Conservation (phyloP, 1,284 basidiomycete species). For the Cystobasidiaceae sp. region DNA sequence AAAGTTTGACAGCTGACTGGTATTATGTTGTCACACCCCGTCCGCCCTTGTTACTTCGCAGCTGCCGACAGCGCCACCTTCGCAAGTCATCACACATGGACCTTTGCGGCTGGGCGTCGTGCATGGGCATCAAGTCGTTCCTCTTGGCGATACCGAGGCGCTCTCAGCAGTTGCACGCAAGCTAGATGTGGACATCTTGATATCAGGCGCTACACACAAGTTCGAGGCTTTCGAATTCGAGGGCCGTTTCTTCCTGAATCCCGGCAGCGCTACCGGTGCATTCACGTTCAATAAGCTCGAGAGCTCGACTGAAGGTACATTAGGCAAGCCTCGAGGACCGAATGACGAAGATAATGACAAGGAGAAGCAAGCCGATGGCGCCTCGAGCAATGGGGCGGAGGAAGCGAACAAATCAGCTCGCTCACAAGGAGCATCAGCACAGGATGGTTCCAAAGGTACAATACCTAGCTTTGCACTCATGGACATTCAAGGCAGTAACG, state of each 20-base stretch:
- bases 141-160: conserved; percentile 83
- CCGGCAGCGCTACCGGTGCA: conserved; percentile 89
- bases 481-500: conserved; percentile 89
- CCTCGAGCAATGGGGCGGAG: neutral
- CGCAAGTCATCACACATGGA: conserved; percentile 72
- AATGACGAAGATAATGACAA: neutral
- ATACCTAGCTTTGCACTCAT: conserved; percentile 84
- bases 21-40: conserved; percentile 9
- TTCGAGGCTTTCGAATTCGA: conserved; percentile 93
- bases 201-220: conserved; percentile 89
- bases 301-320: neutral
- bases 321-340: neutral
- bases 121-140: conserved; percentile 91
- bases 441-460: conserved; percentile 48
- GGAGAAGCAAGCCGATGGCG: neutral
- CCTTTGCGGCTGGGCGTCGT: conserved; percentile 90
- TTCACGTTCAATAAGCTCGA: conserved; percentile 46
- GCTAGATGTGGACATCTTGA: conserved; percentile 94
- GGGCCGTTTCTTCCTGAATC: conserved; percentile 90
- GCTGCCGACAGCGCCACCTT: conserved; percentile 71
- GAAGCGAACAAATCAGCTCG: conserved; percentile 2
- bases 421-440: neutral
- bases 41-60: conserved; percentile 40
- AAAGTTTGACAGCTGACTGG: neutral
- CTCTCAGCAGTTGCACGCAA: conserved; percentile 80